Conservation (phyloP, 2,329 filamentous ascomycete genomes). For the Emergomyces pasteurianus region DNA sequence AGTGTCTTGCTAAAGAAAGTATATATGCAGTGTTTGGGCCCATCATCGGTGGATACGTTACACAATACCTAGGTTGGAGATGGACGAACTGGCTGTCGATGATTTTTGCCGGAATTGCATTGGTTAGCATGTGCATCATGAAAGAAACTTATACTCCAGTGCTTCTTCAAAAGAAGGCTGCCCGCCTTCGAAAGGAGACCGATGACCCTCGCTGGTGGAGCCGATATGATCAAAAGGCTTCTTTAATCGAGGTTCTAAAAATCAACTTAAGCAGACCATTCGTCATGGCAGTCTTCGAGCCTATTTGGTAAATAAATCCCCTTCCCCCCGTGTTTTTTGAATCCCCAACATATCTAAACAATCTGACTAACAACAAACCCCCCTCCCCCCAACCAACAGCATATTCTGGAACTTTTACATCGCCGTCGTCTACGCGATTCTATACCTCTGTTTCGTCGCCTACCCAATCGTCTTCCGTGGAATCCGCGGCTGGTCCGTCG, state of each 20-base stretch:
- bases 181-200: conserved; percentile 52
- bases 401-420: conserved; percentile 64
- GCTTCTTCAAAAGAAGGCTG: conserved; percentile 56
- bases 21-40: conserved; percentile 41
- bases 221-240: conserved; percentile 61
- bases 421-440: conserved; percentile 68
- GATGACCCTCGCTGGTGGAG: conserved; percentile 65
- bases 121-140: conserved; percentile 47
- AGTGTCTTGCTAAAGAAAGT: conserved; percentile 2
- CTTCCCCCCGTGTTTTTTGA: background rate
- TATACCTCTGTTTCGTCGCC: conserved; percentile 83
- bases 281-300: conserved; percentile 64
- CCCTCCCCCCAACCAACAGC: conserved; percentile 27
- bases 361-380: background rate
- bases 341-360: background rate
- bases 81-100: conserved; percentile 77
- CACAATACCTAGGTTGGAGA: conserved; percentile 60
- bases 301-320: conserved; percentile 62
- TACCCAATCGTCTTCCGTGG: conserved; percentile 75
- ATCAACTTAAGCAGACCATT: conserved; percentile 69
- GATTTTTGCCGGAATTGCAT: conserved; percentile 55
- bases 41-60: conserved; percentile 71
- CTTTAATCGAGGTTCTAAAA: conserved; percentile 56
- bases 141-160: conserved; percentile 67
- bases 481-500: conserved; percentile 63